Percentiles rank a stretch among this genome's conserved stretches.
Conservation (phyloP, 2,329 filamentous ascomycete species). For the Dothideomycetes sp. region DNA sequence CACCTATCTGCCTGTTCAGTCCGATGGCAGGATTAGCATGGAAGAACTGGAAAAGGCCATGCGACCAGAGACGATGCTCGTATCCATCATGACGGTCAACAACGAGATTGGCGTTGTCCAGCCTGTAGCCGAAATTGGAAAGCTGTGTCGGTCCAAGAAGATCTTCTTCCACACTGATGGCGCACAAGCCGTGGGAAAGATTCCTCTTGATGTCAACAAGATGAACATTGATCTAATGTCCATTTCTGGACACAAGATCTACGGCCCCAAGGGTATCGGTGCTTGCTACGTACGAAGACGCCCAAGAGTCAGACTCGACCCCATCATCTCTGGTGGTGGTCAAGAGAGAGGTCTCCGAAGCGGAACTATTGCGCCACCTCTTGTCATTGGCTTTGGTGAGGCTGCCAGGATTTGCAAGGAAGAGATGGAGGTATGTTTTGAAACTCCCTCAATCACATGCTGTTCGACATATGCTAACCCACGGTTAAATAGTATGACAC, state of each 20-base stretch:
- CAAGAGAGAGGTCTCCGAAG: slow-evolving; percentile 92
- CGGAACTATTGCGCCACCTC: slow-evolving; percentile 79
- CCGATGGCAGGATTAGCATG: slow-evolving; percentile 75
- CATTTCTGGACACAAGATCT: slow-evolving; percentile 97
- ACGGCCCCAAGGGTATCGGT: slow-evolving; percentile 93
- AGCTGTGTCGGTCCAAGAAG: slow-evolving; percentile 81
- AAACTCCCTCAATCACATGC: too few relatives aligned
- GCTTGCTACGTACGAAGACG: slow-evolving; percentile 91
- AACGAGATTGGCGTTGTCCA: slow-evolving; percentile 99
- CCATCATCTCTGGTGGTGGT: slow-evolving; percentile 90
- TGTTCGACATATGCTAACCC: background rate
- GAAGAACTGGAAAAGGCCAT: slow-evolving; percentile 80
- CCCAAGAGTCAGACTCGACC: slow-evolving; percentile 86
- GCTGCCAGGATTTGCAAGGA: slow-evolving; percentile 84
- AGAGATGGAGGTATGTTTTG: slow-evolving; percentile 70
- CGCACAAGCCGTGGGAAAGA: slow-evolving; percentile 97
- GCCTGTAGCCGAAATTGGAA: slow-evolving; percentile 85
- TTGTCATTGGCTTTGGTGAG: slow-evolving; percentile 89
- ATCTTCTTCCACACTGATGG: slow-evolving; percentile 97
- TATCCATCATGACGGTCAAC: slow-evolving; percentile 98
- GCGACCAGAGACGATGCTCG: slow-evolving; percentile 77
- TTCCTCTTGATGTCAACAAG: slow-evolving; percentile 89
- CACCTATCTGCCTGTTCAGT: slow-evolving; percentile 89
- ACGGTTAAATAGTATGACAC: slow-evolving; percentile 63
- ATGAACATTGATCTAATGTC: slow-evolving; percentile 99